Conservation (phyloP, 2,329 filamentous ascomycete genomes). For the Leptographium procerum region DNA sequence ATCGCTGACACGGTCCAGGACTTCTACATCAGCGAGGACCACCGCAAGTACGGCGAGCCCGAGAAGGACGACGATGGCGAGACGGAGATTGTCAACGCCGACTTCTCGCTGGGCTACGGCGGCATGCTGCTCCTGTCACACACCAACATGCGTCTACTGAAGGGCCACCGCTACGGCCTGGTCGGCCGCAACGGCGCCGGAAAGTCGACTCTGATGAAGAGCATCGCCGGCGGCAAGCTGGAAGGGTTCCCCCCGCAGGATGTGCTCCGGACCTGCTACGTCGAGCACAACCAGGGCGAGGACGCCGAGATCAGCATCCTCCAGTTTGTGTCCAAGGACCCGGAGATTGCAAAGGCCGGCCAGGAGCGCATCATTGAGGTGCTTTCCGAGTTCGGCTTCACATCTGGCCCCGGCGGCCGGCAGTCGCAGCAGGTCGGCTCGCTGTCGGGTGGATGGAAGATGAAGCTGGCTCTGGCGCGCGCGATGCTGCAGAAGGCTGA, state of each 20-base stretch:
- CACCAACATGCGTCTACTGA: constrained; percentile 86
- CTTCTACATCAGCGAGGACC: constrained; percentile 72
- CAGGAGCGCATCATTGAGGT: constrained; percentile 72
- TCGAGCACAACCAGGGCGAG: constrained; percentile 98
- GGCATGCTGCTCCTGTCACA: constrained; percentile 95
- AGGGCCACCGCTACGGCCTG: constrained; percentile 94
- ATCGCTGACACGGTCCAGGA: constrained; percentile 65
- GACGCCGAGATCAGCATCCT: constrained; percentile 94
- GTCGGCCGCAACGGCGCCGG: constrained; percentile 95
- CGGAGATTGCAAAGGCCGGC: constrained; percentile 69
- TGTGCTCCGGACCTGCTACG: constrained; percentile 88
- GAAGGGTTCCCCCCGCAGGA: constrained; percentile 94
- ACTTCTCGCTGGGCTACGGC: constrained; percentile 94
- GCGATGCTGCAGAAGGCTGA: constrained; percentile 98
- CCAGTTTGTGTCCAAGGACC: constrained; percentile 84
- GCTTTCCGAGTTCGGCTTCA: constrained; percentile 87
- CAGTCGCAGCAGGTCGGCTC: constrained; percentile 88
- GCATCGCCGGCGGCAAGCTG: constrained; percentile 88
- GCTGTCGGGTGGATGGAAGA: constrained; percentile 97
- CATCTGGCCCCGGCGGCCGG: constrained; percentile 73
- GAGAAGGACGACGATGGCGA: constrained; percentile 86
- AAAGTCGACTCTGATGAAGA: constrained; percentile 98
- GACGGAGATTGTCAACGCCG: constrained; percentile 91
- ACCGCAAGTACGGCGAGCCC: constrained; percentile 75
- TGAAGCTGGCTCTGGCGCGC: constrained; percentile 93